Base-by-base conservation (phyloP, 805 yeast genomes). In the Barnettozyma botsteinii region DNA sequence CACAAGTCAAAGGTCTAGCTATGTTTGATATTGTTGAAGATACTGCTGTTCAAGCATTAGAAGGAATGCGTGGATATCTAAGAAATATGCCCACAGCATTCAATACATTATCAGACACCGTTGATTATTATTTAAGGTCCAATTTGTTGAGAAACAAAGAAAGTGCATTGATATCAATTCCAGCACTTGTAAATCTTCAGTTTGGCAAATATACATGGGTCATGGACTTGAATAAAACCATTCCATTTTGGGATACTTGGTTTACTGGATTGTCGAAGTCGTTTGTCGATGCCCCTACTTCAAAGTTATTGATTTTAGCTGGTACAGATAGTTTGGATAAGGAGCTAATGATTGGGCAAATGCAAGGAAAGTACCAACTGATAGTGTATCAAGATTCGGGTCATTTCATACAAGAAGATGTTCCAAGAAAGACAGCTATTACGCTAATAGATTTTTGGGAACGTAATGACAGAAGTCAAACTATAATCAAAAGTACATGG, bases 331-430 rank as follows among this genome's bases (percentile, higher is more conserved):
- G 84, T 17, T 68, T 94, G 23, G 98, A 93, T 61, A 87, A 82
- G 47, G 75, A 75, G 28, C 67, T 93, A 35, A 87, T 89, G 60
- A 79, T 93, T 37, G 99, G 97, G 1, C 98, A 94, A 61, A 93
- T 93, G 98, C 98, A 89, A 62, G 99, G 99, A 2, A 81, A 79
- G 57, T 93, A 83, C 60, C 99, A 94, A 62, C 70, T 93, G 30
- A 79, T 85, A 12, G 93, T 88, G 5, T 81, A 87, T 57, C 77
- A 72, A 46, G 82, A 80, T 40, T 69, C 88, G 3, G 97, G 98
- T 2, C 99, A 93, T 62, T 93, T 89, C 51, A 66, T 94, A n/a
- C 98, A 93, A 35, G 98, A 93, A 57, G 99, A 93, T 59, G 70
- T 74, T 7, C 93, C 97, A 0, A 61, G 56, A 4, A 82, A 81